Base-by-base conservation (phyloP, 768 basidiomycete species). In the Suillus sp. region DNA sequence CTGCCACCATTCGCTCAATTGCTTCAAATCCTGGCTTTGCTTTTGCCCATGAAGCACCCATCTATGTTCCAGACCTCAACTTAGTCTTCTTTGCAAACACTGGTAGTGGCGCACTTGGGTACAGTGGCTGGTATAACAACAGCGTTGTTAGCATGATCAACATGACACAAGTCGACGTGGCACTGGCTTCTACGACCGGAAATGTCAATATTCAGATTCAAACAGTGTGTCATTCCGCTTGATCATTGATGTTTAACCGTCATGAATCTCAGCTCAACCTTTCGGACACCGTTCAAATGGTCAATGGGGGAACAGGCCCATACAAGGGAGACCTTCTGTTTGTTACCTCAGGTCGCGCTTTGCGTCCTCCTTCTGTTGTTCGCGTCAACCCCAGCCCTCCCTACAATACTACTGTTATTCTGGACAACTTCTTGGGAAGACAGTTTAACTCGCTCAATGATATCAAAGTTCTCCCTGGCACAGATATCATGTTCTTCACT, bases 391-490 rank as follows among this genome's bases (percentile, higher is more conserved):
- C 90, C 0, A 70, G 68, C 3, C 70, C 83, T 7, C 90, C 91
- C 0, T 80, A 86, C 75, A 89, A 91, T 62, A 76, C 83, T 4
- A 91, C 88, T 0, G 82, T 89, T 30, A 73, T 93, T 18, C 73
- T 93, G 63, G 89, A 93, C 75, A 93, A 92, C 75, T 92, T 82
- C 74, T 90, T 84, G 69, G 91, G 91, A 2, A 79, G 90, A 2
- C 90, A 92, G 66, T 93, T 92, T 77, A 92, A 90, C 75, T 91
- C 91, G 1, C 72, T 93, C 59, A 91, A 92, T 71, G 92, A 95
- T 67, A 80, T 89, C 64, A 92, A 90, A 67, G 78, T 92, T 4
- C 86, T 91, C 60, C 89, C 89, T 1, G 73, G 74, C 6, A 88
- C 82, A 64, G 85, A 86, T 42, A 83, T 83, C 47, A 66, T 93